Evolutionary conservation across 768 basidiomycete genomes (phyloP).

Genomic region (Thelephora aurantiotincta): DNA sequence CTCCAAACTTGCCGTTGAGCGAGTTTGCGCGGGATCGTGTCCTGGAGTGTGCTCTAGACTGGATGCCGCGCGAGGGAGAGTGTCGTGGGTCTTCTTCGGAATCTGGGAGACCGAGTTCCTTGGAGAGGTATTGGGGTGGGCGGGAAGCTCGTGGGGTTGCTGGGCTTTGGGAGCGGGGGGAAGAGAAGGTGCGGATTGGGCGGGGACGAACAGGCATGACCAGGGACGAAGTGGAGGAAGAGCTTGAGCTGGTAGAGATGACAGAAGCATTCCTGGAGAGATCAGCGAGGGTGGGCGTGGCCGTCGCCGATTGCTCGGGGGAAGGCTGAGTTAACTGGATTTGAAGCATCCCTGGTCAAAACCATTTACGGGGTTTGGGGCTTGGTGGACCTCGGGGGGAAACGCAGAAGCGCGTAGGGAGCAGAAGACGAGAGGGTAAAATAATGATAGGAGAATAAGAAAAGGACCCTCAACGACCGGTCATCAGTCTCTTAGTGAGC

Average conservation of each 20-base stretch:
- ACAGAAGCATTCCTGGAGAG: constrained; percentile 68
- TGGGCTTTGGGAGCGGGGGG: constrained; percentile 44
- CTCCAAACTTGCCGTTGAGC: constrained; percentile 24
- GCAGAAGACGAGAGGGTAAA: no score
- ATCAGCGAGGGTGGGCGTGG: constrained; percentile 36
- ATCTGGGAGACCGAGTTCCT: constrained; percentile 33
- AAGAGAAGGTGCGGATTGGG: constrained; percentile 48
- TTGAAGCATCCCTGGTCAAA: constrained; percentile 20
- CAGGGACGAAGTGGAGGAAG: constrained; percentile 26
- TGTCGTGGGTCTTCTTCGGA: constrained; percentile 10
- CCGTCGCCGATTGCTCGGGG: constrained; percentile 16
- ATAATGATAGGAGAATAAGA: no score
- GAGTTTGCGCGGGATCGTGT: constrained; percentile 31
- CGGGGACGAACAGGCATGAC: constrained; percentile 31
- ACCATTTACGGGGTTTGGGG: neutral
- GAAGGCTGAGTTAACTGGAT: constrained; percentile 19
- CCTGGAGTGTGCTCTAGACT: constrained; percentile 19
- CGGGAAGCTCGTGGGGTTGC: constrained; percentile 19
- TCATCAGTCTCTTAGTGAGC: no score
- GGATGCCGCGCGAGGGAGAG: constrained; percentile 5
- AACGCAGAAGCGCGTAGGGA: no score
- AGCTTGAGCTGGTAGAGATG: constrained; percentile 49
- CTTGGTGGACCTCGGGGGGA: no score
- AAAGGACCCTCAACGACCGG: no score
- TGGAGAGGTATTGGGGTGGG: constrained; percentile 45